Conservation (phyloP, 2,329 filamentous ascomycete genomes). For the Purpureocillium lavendulum region DNA sequence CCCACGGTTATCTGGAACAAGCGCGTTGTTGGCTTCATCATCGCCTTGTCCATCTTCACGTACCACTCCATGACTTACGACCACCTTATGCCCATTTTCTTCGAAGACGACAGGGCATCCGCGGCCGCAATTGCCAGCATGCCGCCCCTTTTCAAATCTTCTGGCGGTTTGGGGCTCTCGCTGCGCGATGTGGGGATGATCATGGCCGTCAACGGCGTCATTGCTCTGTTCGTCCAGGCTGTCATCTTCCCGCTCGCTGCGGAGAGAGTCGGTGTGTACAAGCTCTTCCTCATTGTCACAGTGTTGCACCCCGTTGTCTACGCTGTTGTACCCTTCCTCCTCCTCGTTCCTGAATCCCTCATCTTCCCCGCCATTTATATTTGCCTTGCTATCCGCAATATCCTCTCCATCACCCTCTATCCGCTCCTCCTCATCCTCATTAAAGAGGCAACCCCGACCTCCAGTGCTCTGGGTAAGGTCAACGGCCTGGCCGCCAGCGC, state of each 20-base stretch:
- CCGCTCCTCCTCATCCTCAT: constrained; percentile 58
- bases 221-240: constrained; percentile 51
- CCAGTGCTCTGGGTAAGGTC: constrained; percentile 50
- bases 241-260: constrained; percentile 54
- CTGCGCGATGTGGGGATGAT: constrained; percentile 54
- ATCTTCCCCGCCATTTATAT: constrained; percentile 51
- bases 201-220: constrained; percentile 49
- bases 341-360: constrained; percentile 42
- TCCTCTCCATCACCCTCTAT: constrained; percentile 56
- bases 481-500: constrained; percentile 60
- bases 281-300: constrained; percentile 49
- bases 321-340: constrained; percentile 48
- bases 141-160: constrained; percentile 43
- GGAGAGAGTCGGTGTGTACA: constrained; percentile 48
- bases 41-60: constrained; percentile 83
- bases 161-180: constrained; percentile 55
- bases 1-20: constrained; percentile 39
- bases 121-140: constrained; percentile 22
- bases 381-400: constrained; percentile 48
- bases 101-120: constrained; percentile 62
- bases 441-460: constrained; percentile 55
- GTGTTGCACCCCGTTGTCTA: constrained; percentile 55
- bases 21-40: constrained; percentile 64
- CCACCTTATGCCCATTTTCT: constrained; percentile 84
- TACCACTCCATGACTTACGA: constrained; percentile 96